These are phyloP conservation scores for Xylariaceae sp. DNA, from an alignment of 2,329 filamentous ascomycete species.

Conservation along the genomic window DNA sequence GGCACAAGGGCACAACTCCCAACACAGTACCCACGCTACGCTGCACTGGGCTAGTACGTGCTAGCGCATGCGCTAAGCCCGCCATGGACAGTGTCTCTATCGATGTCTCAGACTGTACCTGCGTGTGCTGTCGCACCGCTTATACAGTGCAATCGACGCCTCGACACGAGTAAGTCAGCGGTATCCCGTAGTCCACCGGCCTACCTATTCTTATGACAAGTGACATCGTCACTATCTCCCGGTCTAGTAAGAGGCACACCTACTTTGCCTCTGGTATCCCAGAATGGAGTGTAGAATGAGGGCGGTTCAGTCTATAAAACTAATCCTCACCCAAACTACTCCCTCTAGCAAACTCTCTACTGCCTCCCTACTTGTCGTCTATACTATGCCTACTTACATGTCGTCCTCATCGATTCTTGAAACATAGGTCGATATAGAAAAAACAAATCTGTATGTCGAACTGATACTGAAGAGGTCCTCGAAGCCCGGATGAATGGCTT, in stretches of 20 bases:
- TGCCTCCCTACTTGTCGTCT: not conserved
- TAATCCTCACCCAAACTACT: not conserved
- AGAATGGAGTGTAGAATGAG: not conserved
- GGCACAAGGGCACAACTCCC: not conserved
- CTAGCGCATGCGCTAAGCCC: not conserved
- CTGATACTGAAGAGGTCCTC: not conserved
- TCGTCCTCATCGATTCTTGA: not conserved
- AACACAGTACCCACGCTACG: not conserved
- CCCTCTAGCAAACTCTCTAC: not conserved
- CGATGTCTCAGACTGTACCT: not conserved
- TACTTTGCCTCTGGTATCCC: not conserved
- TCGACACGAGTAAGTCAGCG: not conserved
- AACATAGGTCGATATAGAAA: not conserved
- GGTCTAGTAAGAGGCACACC: not conserved
- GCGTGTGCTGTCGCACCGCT: not conserved
- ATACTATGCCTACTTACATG: not conserved
- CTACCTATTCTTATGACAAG: not conserved
- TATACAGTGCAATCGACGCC: not conserved
- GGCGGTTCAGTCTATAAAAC: too few species aligned
- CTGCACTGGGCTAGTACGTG: not conserved
- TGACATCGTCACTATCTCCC: slow-evolving; percentile 12
- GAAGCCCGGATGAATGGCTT: not conserved
- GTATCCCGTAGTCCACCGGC: not conserved
- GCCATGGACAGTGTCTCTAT: not conserved
- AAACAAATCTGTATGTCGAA: not conserved